Conservation (phyloP, 768 basidiomycete genomes). For the Trametes cingulata region DNA sequence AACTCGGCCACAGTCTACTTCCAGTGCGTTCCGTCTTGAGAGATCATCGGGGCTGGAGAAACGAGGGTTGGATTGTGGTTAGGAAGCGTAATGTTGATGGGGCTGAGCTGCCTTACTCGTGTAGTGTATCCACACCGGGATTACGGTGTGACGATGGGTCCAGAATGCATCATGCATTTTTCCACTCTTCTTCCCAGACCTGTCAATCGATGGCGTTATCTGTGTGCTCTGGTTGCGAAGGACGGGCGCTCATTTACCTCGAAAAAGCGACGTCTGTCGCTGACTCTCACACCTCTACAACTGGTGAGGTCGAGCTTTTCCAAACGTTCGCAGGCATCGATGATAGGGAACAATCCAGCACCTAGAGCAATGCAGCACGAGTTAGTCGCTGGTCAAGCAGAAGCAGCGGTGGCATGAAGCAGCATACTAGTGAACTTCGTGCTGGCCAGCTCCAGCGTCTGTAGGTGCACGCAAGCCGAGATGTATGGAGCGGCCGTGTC, state of each 20-base stretch:
- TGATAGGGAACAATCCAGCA: constrained; percentile 53
- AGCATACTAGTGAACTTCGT: constrained; percentile 61
- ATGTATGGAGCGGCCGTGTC: constrained; percentile 57
- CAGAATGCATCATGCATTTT: constrained; percentile 1
- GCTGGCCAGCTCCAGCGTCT: constrained; percentile 51
- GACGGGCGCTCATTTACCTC: constrained; percentile 42
- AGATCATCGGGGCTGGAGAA: not conserved
- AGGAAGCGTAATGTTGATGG: not conserved
- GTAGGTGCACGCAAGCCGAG: constrained; percentile 49
- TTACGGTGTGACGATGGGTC: too few relatives aligned
- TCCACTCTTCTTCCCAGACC: constrained; percentile 37
- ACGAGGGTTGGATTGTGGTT: not conserved
- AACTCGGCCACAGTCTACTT: constrained; percentile 39
- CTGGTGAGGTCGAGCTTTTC: constrained; percentile 63
- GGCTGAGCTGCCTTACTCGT: not conserved
- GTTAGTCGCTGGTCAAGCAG: not conserved
- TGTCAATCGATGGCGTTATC: not conserved
- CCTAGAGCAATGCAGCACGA: constrained; percentile 35
- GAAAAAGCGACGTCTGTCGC: constrained; percentile 65
- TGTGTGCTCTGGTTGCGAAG: not conserved
- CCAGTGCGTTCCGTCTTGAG: constrained; percentile 41
- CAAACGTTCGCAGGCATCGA: constrained; percentile 57
- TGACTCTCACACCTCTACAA: constrained; percentile 61
- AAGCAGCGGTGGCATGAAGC: not conserved
- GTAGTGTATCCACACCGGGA: not conserved